These are phyloP conservation scores for Saccharomycopsis sp. DNA, from an alignment of 805 yeast genomes.

Conservation along the genomic window DNA sequence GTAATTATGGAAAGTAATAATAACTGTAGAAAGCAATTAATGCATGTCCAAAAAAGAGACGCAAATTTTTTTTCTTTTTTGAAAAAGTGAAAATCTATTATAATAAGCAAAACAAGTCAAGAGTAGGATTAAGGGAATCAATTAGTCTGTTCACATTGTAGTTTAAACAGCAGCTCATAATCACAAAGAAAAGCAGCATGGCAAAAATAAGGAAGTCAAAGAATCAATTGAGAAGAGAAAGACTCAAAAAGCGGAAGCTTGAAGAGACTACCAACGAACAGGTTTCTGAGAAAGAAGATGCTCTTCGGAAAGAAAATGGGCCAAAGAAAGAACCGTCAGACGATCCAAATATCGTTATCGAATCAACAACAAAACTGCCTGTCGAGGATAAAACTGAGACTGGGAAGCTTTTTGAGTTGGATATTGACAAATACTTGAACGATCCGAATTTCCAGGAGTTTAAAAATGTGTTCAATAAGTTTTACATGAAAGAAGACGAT, in stretches of 20 bases:
- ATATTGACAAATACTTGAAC: conserved; percentile 24
- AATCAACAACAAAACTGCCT: not conserved
- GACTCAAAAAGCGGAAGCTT: conserved; percentile 33
- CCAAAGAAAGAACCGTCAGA: not conserved
- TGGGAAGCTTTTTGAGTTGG: conserved; percentile 25
- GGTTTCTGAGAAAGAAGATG: not conserved
- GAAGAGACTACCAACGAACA: not conserved
- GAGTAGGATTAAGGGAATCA: too few relatives aligned
- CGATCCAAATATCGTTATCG: not conserved
- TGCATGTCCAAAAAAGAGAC: too few relatives aligned
- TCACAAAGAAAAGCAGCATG: not conserved
- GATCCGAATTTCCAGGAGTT: conserved; percentile 32
- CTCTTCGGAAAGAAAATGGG: not conserved
- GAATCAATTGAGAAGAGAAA: conserved; percentile 48
- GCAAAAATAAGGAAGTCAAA: conserved; percentile 35
- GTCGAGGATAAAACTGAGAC: conserved; percentile 28
- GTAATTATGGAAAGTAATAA: too few relatives aligned
- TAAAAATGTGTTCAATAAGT: conserved; percentile 31
- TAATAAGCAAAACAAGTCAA: too few relatives aligned
- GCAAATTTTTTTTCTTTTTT: too few relatives aligned
- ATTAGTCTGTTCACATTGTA: too few relatives aligned
- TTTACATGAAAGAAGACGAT: conserved; percentile 25
- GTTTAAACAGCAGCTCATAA: not conserved
- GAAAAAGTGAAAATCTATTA: too few relatives aligned
- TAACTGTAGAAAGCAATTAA: too few relatives aligned